Evolutionary conservation across 2,329 filamentous ascomycete genomes (phyloP), one percentile per base, ranked within the genome.

Genomic region (Cytospora paraplurivora): DNA sequence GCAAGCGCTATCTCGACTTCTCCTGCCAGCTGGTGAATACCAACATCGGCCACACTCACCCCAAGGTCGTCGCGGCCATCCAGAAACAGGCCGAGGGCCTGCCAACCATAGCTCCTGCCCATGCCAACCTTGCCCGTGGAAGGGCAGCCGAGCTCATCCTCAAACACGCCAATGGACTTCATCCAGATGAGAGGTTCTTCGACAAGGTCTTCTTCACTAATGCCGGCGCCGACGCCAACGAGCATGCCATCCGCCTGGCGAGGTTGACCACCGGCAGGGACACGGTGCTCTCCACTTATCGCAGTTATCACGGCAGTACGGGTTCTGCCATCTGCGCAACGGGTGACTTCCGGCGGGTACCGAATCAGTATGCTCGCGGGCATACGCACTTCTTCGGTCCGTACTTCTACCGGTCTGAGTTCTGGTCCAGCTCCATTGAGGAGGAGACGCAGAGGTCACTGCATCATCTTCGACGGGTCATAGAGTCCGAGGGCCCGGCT

Each of bases 261-360:
- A 47, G 64, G 38, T 34, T 64, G 19, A 64, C 61, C n/a, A 66
- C 64, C 15, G 64, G 64, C 12, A 41, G 64, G 8, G 64, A 66
- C 53, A 66, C 64, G n/a, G 62, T 66, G 32, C 64, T 66, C n/a
- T 66, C 64, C 4, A 63, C 64, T 7, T 66, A 66, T 49, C 56
- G 64, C 13, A 66, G 64, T 49, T 69, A 70, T 68, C 71, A 71
- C 68, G 70, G 71, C 64, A 62, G 64, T 64, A 68, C 63, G 8
- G 63, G 61, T 1, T 56, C 56, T 10, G 63, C 60, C 11, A 66
- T 67, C 66, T 66, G 66, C 52, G 66, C 67, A 49, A 67, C 67
- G 55, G 69, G 68, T 50, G 68, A 68, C 65, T 69, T 71, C 65
- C 63, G 62, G 54, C 59, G 63, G 55, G 66, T 72, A 17, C 56